These are phyloP conservation scores for Oidium heveae DNA, from an alignment of 2,329 filamentous ascomycete species.

Conservation along the genomic window DNA sequence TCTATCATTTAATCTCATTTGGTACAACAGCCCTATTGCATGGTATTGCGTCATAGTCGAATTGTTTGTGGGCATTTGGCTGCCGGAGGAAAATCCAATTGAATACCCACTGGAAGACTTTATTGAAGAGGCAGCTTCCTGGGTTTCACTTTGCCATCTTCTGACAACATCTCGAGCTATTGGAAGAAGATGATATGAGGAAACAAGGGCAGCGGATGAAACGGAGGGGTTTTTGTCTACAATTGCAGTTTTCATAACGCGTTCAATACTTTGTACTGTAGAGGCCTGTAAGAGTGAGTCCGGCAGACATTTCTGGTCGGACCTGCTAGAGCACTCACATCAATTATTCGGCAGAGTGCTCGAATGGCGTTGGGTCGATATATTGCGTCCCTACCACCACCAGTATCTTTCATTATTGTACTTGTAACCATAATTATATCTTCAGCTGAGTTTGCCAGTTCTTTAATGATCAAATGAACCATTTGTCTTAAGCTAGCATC, in stretches of 20 bases:
- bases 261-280: conserved; percentile 91
- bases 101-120: conserved; percentile 82
- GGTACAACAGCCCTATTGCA: conserved; percentile 86
- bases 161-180: conserved; percentile 87
- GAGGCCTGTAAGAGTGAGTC: conserved; percentile 34
- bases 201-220: conserved; percentile 83
- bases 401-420: conserved; percentile 99
- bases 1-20: conserved; percentile 90
- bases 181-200: conserved; percentile 89
- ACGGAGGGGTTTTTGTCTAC: conserved; percentile 98
- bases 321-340: conserved; percentile 29
- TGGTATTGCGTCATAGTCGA: conserved; percentile 98
- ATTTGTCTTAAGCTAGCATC: conserved; percentile 95
- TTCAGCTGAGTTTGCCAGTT: conserved; percentile 81
- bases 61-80: conserved; percentile 57
- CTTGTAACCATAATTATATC: conserved; percentile 99
- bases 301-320: conserved; percentile 4
- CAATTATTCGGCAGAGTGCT: conserved; percentile 86
- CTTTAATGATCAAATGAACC: conserved; percentile 96
- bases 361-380: conserved; percentile 92
- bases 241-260: conserved; percentile 96
- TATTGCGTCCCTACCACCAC: conserved; percentile 77
- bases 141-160: conserved; percentile 95
- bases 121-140: conserved; percentile 74
- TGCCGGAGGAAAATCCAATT: conserved; percentile 60